Evolutionary conservation across 2,329 filamentous ascomycete species (phyloP).

Genomic region (Cercospora sojina): DNA sequence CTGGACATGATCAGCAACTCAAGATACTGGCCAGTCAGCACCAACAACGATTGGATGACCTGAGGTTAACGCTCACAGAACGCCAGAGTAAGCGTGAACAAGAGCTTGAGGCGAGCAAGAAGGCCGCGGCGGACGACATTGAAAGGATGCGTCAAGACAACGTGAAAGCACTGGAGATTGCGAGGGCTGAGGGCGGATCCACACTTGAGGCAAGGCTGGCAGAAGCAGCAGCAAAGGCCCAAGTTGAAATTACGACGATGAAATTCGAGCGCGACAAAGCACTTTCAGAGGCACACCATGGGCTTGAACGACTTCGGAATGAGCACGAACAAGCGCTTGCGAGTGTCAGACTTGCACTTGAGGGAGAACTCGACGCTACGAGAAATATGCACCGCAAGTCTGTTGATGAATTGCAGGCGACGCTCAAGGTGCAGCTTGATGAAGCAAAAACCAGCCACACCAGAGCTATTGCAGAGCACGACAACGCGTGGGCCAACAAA

Average conservation of each 20-base stretch:
- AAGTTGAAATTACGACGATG: constrained; percentile 8
- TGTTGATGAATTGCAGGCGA: constrained; percentile 16
- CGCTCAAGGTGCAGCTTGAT: constrained; percentile 15
- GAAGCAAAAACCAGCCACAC: constrained; percentile 22
- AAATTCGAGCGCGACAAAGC: constrained; percentile 16
- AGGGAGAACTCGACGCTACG: constrained; percentile 11
- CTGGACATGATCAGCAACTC: constrained; percentile 11
- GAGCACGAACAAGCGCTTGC: constrained; percentile 21
- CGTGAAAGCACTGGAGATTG: constrained; percentile 1
- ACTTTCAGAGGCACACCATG: constrained; percentile 17
- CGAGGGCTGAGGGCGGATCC: constrained; percentile 17
- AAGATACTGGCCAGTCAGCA: constrained; percentile 10
- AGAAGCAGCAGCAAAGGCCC: constrained; percentile 22
- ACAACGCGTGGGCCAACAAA: constrained; percentile 26
- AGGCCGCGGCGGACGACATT: constrained; percentile 13
- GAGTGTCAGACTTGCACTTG: constrained; percentile 13
- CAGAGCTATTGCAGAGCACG: constrained; percentile 23
- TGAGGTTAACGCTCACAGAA: constrained; percentile 10
- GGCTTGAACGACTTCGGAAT: constrained; percentile 18
- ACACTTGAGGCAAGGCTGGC: constrained; percentile 16
- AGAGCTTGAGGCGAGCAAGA: constrained; percentile 10
- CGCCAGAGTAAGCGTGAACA: constrained; percentile 15
- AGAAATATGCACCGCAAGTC: constrained; percentile 1
- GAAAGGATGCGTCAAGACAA: constrained; percentile 18
- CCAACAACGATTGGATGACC: constrained; percentile 11